Percentiles rank a stretch among this genome's conserved stretches.
Conservation (phyloP, 768 basidiomycete genomes). For the Lanmaoa rubissima region DNA sequence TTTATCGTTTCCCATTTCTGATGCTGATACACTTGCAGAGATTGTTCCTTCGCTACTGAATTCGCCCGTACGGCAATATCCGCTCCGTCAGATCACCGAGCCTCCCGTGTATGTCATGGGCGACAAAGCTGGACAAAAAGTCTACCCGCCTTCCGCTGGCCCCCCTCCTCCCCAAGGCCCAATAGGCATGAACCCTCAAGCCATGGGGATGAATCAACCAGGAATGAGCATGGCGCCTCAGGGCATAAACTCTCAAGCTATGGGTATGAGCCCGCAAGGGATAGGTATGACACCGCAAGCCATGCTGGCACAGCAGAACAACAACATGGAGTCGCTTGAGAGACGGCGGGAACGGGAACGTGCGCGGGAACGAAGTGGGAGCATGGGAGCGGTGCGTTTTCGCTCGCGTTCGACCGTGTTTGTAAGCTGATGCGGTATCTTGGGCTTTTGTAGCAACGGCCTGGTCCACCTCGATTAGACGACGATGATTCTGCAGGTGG, state of each 20-base stretch:
- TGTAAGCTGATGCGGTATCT: not conserved
- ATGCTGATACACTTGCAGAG: slow-evolving; percentile 38
- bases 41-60: slow-evolving; percentile 56
- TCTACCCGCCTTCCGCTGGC: slow-evolving; percentile 35
- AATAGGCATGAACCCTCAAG: slow-evolving; percentile 26
- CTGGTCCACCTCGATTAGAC: slow-evolving; percentile 36
- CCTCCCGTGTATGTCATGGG: slow-evolving; percentile 69
- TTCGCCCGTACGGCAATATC: slow-evolving; percentile 68
- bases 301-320: slow-evolving; percentile 72
- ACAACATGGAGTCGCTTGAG: slow-evolving; percentile 69
- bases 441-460: slow-evolving; percentile 25
- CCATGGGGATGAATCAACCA: slow-evolving; percentile 25
- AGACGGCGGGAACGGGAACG: slow-evolving; percentile 60
- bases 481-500: slow-evolving; percentile 69
- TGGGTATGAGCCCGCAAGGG: slow-evolving; percentile 23
- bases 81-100: slow-evolving; percentile 64
- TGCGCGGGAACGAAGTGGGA: slow-evolving; percentile 44
- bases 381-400: slow-evolving; percentile 39
- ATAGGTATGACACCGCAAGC: slow-evolving; percentile 46
- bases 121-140: slow-evolving; percentile 72
- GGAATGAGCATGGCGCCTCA: slow-evolving; percentile 26
- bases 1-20: slow-evolving; percentile 10
- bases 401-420: not conserved
- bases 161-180: slow-evolving; percentile 32
- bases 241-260: slow-evolving; percentile 24